Conservation (phyloP, 495 filamentous ascomycete genomes). For the Glutinoglossum americanum region DNA sequence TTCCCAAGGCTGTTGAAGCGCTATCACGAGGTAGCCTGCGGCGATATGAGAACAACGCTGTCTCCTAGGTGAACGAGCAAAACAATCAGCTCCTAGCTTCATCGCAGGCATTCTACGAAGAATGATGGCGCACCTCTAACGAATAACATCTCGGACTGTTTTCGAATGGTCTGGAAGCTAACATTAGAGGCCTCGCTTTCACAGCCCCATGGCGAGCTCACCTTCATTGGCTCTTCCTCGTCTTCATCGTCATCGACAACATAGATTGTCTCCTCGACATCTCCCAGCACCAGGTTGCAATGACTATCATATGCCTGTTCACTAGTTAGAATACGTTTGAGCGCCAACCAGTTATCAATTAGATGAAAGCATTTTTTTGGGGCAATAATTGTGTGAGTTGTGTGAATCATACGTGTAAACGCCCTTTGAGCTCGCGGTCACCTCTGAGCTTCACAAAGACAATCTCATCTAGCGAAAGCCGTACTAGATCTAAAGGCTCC, state of each 20-base stretch:
- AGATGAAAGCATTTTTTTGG: too few relatives aligned
- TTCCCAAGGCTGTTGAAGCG: background rate
- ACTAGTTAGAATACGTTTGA: background rate
- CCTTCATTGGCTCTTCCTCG: conserved; percentile 46
- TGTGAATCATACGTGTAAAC: conserved; percentile 52
- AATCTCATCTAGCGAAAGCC: conserved; percentile 78
- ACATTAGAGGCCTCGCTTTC: background rate
- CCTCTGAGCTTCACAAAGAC: conserved; percentile 94
- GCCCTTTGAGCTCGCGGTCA: conserved; percentile 85
- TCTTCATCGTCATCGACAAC: conserved; percentile 67
- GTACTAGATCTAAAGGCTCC: conserved; percentile 86
- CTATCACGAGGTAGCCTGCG: conserved; percentile 29
- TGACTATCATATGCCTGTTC: conserved; percentile 88
- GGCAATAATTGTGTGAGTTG: too few relatives aligned
- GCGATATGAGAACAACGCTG: conserved; percentile 89
- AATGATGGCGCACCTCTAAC: conserved; percentile 51
- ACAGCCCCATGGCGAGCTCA: conserved; percentile 21
- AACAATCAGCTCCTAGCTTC: conserved; percentile 14
- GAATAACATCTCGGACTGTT: conserved; percentile 98
- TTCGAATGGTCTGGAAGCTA: conserved; percentile 57
- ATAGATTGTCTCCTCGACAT: conserved; percentile 95
- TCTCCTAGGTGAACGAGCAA: conserved; percentile 39
- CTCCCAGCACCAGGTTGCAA: conserved; percentile 93
- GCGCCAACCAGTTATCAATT: too few relatives aligned
- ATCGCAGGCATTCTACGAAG: background rate